A percentile compares a stretch with the other conserved stretches of the same genome.
phyloP scores from a whole-genome alignment of 1,284 basidiomycete species.

The Omphalotus olearius region DNA sequence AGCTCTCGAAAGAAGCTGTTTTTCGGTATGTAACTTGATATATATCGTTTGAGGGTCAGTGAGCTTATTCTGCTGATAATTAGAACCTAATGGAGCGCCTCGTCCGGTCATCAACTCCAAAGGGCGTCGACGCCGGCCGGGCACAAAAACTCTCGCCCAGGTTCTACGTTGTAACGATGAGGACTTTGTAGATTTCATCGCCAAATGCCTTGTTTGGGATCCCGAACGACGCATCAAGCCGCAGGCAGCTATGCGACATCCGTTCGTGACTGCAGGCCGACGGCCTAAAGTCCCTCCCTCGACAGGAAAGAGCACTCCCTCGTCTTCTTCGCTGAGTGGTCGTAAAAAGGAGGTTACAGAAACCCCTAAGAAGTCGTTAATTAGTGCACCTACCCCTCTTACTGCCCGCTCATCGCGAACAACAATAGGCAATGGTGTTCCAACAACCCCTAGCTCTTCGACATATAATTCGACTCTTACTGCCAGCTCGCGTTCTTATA shows the following conservation, averaged over 20 bases:
- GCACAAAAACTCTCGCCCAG: conserved; percentile 84
- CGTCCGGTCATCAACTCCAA: conserved; percentile 96
- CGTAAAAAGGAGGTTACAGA: conserved; percentile 57
- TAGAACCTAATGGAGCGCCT: conserved; percentile 90
- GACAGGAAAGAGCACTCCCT: conserved; percentile 46
- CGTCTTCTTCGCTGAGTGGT: conserved; percentile 48
- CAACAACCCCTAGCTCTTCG: conserved; percentile 56
- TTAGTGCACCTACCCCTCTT: conserved; percentile 79
- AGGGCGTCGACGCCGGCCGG: conserved; percentile 87
- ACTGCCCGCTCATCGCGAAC: conserved; percentile 68
- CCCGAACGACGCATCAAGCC: conserved; percentile 95
- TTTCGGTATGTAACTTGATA: conserved; percentile 64
- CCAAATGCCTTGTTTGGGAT: conserved; percentile 97
- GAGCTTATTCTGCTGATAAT: conserved; percentile 6
- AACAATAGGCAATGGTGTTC: conserved; percentile 38
- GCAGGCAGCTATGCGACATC: conserved; percentile 88
- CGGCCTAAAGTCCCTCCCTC: conserved; percentile 44
- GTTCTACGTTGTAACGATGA: conserved; percentile 90
- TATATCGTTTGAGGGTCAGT: background rate
- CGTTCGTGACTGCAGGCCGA: conserved; percentile 73
- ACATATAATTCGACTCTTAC: conserved; percentile 42
- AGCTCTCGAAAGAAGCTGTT: conserved; percentile 94
- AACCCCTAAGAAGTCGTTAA: conserved; percentile 83
- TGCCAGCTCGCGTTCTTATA: conserved; percentile 49
- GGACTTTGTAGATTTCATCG: conserved; percentile 87